Evolutionary conservation across 257 asterid species (phyloP), one percentile per base, ranked within the genome.

Genomic region (Nicotiana attenuata): DNA sequence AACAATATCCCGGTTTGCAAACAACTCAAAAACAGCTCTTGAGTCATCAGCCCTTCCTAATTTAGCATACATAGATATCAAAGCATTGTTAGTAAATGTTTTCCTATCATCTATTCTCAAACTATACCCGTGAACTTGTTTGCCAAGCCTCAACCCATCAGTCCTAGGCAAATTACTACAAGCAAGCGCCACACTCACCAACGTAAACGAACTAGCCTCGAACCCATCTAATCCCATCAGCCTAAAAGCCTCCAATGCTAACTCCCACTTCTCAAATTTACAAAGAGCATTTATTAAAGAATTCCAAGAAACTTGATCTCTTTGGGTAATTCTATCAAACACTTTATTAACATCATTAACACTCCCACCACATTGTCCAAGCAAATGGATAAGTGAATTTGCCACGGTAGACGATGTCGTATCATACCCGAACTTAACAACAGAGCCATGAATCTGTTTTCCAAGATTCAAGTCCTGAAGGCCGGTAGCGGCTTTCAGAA

Each of bases 281-380:
- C 97, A 94, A 57, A 94, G 76, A 61, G 95, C 95, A 82, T 90
- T 94, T 22, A 94, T 92, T 82, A 89, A 28, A 1, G 97, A 90
- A 86, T 94, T 94, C 97, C 98, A 94, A 68, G 97, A 93, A 38
- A 94, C 97, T 64, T 92, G 96, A 81, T 93, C 97, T 84, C 90
- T 89, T 1, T 90, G 85, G 11, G 94, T 91, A 85, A 94, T 93
- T 90, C 89, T 83, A 50, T 90, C 95, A 63, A 94, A 94, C 92
- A 94, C 86, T 88, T 90, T 88, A 87, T 85, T 82, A 3, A 91
- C 97, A 14, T 85, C 86, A 5, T 28, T 14, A 67, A 91, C 80
- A 22, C 85, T 92, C 4, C 82, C 88, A 59, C 90, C 94, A 28
- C 93, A 90, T 38, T 84, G 83, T 22, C 92, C 97, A 20, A 91